Conservation (phyloP, 108 stramenopile species). For the Pseudonitzschia multistriata region DNA sequence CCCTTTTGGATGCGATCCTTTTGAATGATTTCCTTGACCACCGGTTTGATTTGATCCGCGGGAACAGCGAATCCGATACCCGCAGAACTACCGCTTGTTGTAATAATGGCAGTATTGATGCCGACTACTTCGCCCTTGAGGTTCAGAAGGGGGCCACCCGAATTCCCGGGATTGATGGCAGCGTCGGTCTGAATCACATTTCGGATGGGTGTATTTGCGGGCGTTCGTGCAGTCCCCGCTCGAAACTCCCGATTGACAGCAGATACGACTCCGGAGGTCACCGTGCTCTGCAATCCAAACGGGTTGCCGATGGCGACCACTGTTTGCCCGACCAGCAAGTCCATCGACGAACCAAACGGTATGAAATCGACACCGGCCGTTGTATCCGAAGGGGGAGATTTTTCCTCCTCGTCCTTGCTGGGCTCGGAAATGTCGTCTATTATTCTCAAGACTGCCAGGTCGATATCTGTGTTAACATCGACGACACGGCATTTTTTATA, state of each 20-base stretch:
- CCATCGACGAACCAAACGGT: slow-evolving; percentile 54
- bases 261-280: slow-evolving; percentile 84
- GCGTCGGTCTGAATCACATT: slow-evolving; percentile 90
- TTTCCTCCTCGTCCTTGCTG: slow-evolving; percentile 9
- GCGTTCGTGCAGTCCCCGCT: slow-evolving; percentile 47
- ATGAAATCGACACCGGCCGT: slow-evolving; percentile 5
- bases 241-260: slow-evolving; percentile 83
- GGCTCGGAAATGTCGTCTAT: slow-evolving; percentile 12
- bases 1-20: slow-evolving; percentile 29
- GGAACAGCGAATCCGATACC: slow-evolving; percentile 88
- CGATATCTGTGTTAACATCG: slow-evolving; percentile 83
- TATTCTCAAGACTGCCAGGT: slow-evolving; percentile 78
- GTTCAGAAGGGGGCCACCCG: slow-evolving; percentile 89
- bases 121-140: slow-evolving; percentile 80
- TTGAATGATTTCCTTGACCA: slow-evolving; percentile 39
- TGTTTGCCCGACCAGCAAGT: slow-evolving; percentile 82
- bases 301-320: slow-evolving; percentile 93
- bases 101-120: slow-evolving; percentile 89
- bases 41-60: slow-evolving; percentile 50
- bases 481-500: slow-evolving; percentile 61
- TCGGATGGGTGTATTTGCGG: slow-evolving; percentile 69
- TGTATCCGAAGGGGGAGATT: neutral
- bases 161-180: slow-evolving; percentile 93
- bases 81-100: slow-evolving; percentile 58
- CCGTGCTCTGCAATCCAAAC: slow-evolving; percentile 78